Evolutionary conservation across 1,139 yeast genomes (phyloP), one percentile per base, ranked within the genome.

Genomic region (Hyphopichia khmerensis): DNA sequence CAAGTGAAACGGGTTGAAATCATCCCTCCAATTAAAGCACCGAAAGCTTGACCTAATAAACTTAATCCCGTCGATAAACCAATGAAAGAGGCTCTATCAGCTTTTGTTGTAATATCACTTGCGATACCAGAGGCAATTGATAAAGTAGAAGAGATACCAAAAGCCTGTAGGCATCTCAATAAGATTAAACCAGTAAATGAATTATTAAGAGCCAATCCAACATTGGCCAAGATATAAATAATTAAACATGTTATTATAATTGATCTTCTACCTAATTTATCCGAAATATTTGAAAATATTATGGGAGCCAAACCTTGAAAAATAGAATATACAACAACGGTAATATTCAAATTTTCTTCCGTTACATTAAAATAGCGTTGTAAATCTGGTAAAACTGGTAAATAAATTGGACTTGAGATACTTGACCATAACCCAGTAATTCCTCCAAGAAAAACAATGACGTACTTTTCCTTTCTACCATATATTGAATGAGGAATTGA

Each of bases 11-110:
- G 60, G 2, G 77, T 63, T 2, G 82, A 77, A 31, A 87, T 59
- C 0, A 75, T 79, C 7, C 91, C 86, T 17, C 96, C 96, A 21
- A 87, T 63, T 11, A 87, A 63, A 0, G 95, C 89, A 6, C 95
- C 91, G 46, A 86, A 69, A 0, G 88, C 89, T 53, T 82, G 85
- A 1, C 95, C 95, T 16, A 85, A 55, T 8, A 85, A 69, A 3
- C 82, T 76, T n/a, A 82, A 64, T 0, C 95, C 95, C 14, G 77
- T 62, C 2, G 79, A 75, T 16, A 80, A 55, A 0, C 93, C 91
- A 38, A 82, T 75, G 44, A 73, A 75, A 10, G 77, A 71, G 8
- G 95, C 96, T 44, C 96, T 69, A 45, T 82, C 80, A 14, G 67
- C 67, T 35, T 82, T 66, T 0, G 79, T 72, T 0, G 88, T 78